Base-by-base conservation (phyloP, 176 grass and related monocot species). In the Lolium rigidum region DNA sequence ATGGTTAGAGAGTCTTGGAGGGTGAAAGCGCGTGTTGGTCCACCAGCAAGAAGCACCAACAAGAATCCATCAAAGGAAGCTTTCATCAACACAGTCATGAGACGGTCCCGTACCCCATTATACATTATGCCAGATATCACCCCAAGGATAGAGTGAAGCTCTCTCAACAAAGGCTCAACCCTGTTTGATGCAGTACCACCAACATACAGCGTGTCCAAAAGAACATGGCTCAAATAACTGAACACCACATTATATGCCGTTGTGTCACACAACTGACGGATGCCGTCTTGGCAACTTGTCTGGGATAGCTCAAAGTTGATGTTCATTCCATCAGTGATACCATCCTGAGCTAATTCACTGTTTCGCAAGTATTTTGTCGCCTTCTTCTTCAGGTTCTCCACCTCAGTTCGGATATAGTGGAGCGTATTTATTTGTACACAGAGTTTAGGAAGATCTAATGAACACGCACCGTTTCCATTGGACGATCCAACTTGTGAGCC, bases 21-120 rank as follows among this genome's bases (percentile, higher is more conserved):
- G 16, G 82, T 83, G 90, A 94, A 95, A 28, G 88, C 86, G 18
- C 92, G 96, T 10, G 62, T 52, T 3, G 93, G 93, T 16, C 93
- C 96, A 26, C 96, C 96, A 8, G 93, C 93, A 68, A 98, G 92
- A 85, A 98, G 92, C 63, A 92, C 96, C 10, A 95, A 49, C 74
- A 98, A 81, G 81, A 98, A 90, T 20, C 90, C 96, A 84, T 98
- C 96, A 82, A 92, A 95, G 61, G 93, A 81, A 16, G 88, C 88
- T 86, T 98, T 98, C 96, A 98, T 94, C 86, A 95, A 77, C 11
- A 79, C 82, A 39, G 88, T 94, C 69, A 98, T 67, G 15, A 92
- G 78, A 62, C 58, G 62, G 59, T 91, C 93, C 74, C 84, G 90
- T 24, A 86, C 76, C 14, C 68, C 71, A 46, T 87, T 64, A 51